Evolutionary conservation across 192 early-diverging fungal genomes (phyloP).

Genomic region (Funneliformis geosporum): DNA sequence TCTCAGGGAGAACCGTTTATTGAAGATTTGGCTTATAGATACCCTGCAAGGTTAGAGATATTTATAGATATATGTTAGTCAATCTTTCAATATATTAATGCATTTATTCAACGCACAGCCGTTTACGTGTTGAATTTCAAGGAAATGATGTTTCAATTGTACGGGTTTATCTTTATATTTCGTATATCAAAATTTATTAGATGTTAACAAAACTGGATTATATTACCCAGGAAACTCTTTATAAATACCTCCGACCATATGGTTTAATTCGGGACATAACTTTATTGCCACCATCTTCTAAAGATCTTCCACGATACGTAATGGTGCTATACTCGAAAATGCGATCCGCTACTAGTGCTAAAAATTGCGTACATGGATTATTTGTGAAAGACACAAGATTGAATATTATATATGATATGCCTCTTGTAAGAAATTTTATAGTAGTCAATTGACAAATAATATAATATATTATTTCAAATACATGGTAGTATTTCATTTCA

Average conservation of each 20-base stretch:
- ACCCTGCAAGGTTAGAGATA: constrained; percentile 40
- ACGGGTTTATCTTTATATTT: constrained; percentile 8
- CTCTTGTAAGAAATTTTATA: constrained; percentile 39
- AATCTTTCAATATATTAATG: constrained; percentile 32
- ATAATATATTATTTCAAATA: constrained; percentile 13
- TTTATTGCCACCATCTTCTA: constrained; percentile 54
- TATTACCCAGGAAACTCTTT: constrained; percentile 60
- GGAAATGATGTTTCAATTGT: constrained; percentile 68
- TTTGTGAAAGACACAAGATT: constrained; percentile 67
- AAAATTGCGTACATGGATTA: constrained; percentile 89
- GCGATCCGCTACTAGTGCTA: constrained; percentile 86
- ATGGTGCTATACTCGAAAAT: constrained; percentile 76
- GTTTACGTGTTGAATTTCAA: constrained; percentile 70
- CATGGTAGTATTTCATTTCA: constrained; percentile 18
- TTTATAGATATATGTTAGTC: neutral
- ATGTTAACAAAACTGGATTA: neutral
- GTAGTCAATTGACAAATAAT: constrained; percentile 3
- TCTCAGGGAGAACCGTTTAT: constrained; percentile 63
- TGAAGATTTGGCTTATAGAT: constrained; percentile 67
- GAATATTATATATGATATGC: constrained; percentile 61
- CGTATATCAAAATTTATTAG: neutral
- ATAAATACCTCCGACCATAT: constrained; percentile 71
- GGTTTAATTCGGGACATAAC: constrained; percentile 84
- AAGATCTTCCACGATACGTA: constrained; percentile 80
- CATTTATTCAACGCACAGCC: constrained; percentile 42